Conservation (phyloP, 257 asterid species). For the Thymus mandschuricus region DNA sequence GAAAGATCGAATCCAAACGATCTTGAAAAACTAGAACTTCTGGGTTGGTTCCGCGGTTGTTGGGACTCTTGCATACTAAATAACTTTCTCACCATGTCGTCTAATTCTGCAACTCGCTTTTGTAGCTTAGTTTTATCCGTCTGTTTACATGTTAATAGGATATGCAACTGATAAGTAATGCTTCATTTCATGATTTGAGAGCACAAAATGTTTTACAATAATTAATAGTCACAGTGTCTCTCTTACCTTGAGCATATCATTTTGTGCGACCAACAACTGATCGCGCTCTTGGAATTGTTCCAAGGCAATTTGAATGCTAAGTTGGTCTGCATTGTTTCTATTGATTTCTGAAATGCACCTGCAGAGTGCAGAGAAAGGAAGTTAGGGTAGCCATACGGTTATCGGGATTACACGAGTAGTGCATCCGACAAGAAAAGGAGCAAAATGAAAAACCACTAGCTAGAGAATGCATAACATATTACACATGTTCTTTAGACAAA, state of each 20-base stretch:
- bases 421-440: neutral
- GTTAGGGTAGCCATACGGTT: neutral
- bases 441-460: neutral
- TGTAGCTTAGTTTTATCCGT: conserved; percentile 70
- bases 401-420: neutral
- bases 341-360: conserved; percentile 62
- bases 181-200: conserved; percentile 6
- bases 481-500: neutral
- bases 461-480: neutral
- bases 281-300: conserved; percentile 77
- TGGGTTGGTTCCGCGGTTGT: conserved; percentile 38
- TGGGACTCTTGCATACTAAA: conserved; percentile 46
- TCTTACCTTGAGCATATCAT: conserved; percentile 76
- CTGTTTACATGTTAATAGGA: conserved; percentile 40
- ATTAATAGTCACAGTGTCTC: neutral
- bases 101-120: conserved; percentile 64
- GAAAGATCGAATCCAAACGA: conserved; percentile 40
- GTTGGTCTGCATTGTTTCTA: conserved; percentile 56
- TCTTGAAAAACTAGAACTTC: conserved; percentile 39
- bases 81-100: conserved; percentile 65
- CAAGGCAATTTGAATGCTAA: conserved; percentile 52
- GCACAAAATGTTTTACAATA: neutral
- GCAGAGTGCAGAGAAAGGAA: conserved; percentile 42
- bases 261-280: conserved; percentile 74
- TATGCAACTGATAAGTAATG: conserved; percentile 18